A percentile compares a stretch with the other conserved stretches of the same genome.
Conservation (phyloP, 139 green algal species). For the Desmodesmus armatus region DNA sequence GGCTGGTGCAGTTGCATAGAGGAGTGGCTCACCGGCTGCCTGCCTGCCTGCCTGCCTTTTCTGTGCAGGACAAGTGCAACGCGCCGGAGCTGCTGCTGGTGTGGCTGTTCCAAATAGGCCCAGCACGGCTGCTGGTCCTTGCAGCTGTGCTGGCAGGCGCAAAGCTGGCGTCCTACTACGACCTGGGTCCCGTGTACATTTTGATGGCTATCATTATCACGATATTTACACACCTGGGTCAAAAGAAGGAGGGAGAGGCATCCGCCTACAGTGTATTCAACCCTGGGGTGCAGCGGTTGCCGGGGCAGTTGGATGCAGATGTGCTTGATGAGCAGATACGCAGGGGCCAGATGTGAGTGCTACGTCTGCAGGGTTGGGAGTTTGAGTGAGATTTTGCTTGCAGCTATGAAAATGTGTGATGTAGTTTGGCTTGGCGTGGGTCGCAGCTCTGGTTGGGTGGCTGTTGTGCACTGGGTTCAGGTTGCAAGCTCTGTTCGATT, state of each 20-base stretch:
- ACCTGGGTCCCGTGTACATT: slow-evolving; percentile 50
- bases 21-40: too few species aligned
- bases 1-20: slow-evolving; percentile 31
- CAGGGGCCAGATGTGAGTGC: slow-evolving; percentile 55
- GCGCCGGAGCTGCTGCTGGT: slow-evolving; percentile 48
- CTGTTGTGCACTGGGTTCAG: too few species aligned
- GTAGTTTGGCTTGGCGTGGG: too few species aligned
- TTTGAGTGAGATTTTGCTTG: too few species aligned
- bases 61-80: slow-evolving; percentile 11
- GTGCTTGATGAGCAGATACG: slow-evolving; percentile 69
- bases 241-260: slow-evolving; percentile 42
- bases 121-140: not conserved
- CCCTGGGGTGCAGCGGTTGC: slow-evolving; percentile 58
- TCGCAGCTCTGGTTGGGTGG: too few species aligned
- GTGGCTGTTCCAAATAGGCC: slow-evolving; percentile 50
- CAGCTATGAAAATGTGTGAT: too few species aligned
- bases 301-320: slow-evolving; percentile 68
- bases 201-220: slow-evolving; percentile 49
- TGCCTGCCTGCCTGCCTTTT: not conserved
- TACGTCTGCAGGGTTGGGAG: too few species aligned
- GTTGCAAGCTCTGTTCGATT: too few species aligned
- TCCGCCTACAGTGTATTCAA: slow-evolving; percentile 74
- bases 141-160: slow-evolving; percentile 33
- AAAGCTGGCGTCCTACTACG: slow-evolving; percentile 4
- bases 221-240: slow-evolving; percentile 63